Conservation (phyloP, 2,329 filamentous ascomycete species). For the Rugonectria rugulosa region DNA sequence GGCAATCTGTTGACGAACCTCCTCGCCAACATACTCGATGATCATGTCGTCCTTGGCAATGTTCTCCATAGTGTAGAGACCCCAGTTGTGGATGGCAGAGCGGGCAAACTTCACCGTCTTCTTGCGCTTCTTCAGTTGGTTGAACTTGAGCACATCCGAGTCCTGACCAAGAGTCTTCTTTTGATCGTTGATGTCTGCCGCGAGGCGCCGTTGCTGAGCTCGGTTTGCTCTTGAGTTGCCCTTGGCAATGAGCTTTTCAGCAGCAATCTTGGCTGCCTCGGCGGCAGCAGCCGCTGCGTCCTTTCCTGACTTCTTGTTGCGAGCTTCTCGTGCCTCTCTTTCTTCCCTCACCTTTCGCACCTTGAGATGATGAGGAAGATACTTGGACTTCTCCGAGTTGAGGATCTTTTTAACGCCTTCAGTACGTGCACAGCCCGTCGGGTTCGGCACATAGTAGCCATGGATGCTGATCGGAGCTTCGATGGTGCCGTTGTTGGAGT, state of each 20-base stretch:
- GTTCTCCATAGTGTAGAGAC: slow-evolving; percentile 95
- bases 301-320: slow-evolving; percentile 70
- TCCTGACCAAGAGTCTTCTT: slow-evolving; percentile 86
- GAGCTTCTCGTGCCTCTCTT: slow-evolving; percentile 72
- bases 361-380: slow-evolving; percentile 96
- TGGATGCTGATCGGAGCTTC: slow-evolving; percentile 56
- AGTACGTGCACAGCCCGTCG: slow-evolving; percentile 85
- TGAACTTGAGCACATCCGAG: slow-evolving; percentile 94
- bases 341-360: slow-evolving; percentile 91
- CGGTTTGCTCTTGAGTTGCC: slow-evolving; percentile 93
- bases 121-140: slow-evolving; percentile 99
- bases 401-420: slow-evolving; percentile 95
- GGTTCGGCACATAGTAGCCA: slow-evolving; percentile 83
- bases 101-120: slow-evolving; percentile 98
- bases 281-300: slow-evolving; percentile 71
- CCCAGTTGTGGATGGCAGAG: slow-evolving; percentile 99
- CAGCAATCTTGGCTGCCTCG: slow-evolving; percentile 75
- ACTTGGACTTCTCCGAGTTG: slow-evolving; percentile 97
- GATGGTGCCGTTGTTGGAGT: slow-evolving; percentile 45
- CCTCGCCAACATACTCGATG: slow-evolving; percentile 98
- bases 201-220: slow-evolving; percentile 92
- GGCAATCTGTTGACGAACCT: slow-evolving; percentile 96
- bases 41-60: slow-evolving; percentile 99
- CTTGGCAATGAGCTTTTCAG: slow-evolving; percentile 83
- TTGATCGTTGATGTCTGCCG: slow-evolving; percentile 94